phyloP scores from a whole-genome alignment of 306 rosid genomes.

The Abrus precatorius region DNA sequence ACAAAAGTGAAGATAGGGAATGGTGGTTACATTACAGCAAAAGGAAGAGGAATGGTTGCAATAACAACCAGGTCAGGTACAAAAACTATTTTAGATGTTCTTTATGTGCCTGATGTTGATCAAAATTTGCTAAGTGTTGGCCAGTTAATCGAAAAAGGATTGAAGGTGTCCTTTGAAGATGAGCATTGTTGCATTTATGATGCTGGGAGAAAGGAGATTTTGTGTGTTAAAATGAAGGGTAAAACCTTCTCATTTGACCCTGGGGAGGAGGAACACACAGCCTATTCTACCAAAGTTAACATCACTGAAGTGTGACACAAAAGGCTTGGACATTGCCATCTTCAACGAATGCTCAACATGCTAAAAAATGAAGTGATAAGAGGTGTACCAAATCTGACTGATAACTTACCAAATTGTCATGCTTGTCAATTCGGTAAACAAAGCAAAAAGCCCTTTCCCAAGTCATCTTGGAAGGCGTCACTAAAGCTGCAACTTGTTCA shows the following conservation, averaged over 20 bases:
- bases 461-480: not conserved
- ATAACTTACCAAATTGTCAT: not conserved
- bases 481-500: not conserved
- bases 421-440: not conserved
- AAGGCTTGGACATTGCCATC: not conserved
- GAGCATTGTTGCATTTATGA: not conserved
- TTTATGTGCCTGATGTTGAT: slow-evolving; percentile 21
- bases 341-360: not conserved
- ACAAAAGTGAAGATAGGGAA: slow-evolving; percentile 5
- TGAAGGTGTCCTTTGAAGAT: not conserved
- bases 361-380: not conserved
- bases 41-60: not conserved
- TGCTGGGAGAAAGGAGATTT: not conserved
- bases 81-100: slow-evolving; percentile 4
- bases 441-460: not conserved
- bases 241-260: slow-evolving; percentile 6
- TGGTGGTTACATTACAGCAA: not conserved
- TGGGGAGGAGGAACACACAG: not conserved
- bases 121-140: not conserved
- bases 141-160: no score
- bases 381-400: not conserved
- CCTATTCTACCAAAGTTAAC: not conserved
- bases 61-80: not conserved
- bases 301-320: not conserved
- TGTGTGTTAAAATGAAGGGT: slow-evolving; percentile 5